These are phyloP conservation scores for Protostelium mycophagum DNA, from an alignment of 78 protist species.

Conservation along the genomic window DNA sequence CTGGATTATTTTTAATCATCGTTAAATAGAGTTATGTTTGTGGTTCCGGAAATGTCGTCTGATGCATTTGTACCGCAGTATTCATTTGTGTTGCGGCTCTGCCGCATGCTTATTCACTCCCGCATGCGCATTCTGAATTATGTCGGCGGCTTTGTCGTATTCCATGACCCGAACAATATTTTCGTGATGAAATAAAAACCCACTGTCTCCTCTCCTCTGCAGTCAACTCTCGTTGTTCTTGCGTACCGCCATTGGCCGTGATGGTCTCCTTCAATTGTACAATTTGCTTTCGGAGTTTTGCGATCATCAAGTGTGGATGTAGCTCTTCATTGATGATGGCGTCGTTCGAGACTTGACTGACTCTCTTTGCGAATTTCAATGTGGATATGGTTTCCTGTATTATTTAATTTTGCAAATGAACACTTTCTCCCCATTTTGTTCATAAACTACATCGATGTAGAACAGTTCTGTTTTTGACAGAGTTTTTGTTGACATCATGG, in stretches of 20 bases:
- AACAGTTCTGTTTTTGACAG: not conserved
- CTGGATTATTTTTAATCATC: not conserved
- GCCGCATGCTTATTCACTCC: no score
- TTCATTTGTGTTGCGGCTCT: not conserved
- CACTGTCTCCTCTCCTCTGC: not conserved
- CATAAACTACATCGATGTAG: not conserved
- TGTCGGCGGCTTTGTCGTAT: no score
- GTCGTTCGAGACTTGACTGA: constrained; percentile 26
- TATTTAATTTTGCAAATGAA: no score
- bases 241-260: not conserved
- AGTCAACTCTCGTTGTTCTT: not conserved
- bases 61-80: no score
- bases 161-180: no score
- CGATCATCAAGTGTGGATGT: constrained; percentile 52
- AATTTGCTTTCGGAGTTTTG: constrained; percentile 18
- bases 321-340: constrained; percentile 64
- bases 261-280: constrained; percentile 20
- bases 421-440: not conserved
- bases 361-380: constrained; percentile 60
- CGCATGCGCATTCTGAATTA: no score
- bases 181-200: no score
- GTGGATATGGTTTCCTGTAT: constrained; percentile 22
- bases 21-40: not conserved
- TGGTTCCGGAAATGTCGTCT: no score
- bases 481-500: not conserved